Evolutionary conservation across 2,329 filamentous ascomycete species (phyloP), one percentile per base, ranked within the genome.

Genomic region (Lasiodiplodia sp.): DNA sequence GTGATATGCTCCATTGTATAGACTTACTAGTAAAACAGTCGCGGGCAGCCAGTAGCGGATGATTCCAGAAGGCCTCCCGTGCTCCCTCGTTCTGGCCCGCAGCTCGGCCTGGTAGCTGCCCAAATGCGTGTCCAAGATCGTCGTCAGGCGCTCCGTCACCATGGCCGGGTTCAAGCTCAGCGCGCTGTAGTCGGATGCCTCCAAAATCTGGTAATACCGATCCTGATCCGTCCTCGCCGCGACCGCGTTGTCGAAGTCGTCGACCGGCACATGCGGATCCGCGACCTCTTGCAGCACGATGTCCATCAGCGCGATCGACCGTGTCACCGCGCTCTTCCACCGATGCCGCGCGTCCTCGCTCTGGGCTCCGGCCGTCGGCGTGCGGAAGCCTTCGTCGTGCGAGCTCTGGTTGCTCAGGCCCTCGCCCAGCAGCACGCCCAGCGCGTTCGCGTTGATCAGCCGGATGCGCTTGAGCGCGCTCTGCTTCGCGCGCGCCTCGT

Each of bases 21-120:
- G 25, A 52, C 44, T 64, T 52, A 64, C 60, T 2, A 97, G 77
- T 1, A 93, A 86, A 10, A 88, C 79, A 1, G 88, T 86, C 0
- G 88, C 87, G 0, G 94, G 93, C 5, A 97, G 84, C 96, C 96
- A 99, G 80, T 97, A 98, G 58, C 96, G 89, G 3, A 96, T 85
- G 5, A 96, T 75, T 49, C 83, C 83, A 4, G 91, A 89, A 0
- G 96, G 96, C 25, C 90, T 90, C 8, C 95, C 94, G 76, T 95
- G 91, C 65, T 88, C 80, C 34, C 79, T 79, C 3, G 90, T 87
- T 3, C 91, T 79, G 0, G 78, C 76, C 51, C 83, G 82, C 69
- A 91, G 90, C 47, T 85, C 84, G 10, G 79, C 75, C 2, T 86
- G 81, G 74, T 97, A 92, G 16, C 85, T 83, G 0, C 92, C 92